phyloP scores from a whole-genome alignment of 1,139 yeast genomes.

The Saccharomyces uvarum region DNA sequence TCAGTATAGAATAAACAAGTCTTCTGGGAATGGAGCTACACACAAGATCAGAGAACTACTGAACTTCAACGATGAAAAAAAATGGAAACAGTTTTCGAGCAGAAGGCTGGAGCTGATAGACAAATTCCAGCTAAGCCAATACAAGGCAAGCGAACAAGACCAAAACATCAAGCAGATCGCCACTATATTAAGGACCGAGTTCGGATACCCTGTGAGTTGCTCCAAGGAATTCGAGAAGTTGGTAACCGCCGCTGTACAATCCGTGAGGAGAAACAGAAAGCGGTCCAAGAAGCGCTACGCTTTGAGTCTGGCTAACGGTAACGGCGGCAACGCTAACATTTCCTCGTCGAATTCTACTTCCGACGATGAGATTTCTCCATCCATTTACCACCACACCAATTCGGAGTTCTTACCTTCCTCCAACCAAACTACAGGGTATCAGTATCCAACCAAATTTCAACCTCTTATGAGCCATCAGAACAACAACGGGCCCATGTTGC shows the following conservation, averaged over 20 bases:
- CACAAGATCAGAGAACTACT: constrained; percentile 66
- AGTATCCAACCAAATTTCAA: neutral
- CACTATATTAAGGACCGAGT: constrained; percentile 63
- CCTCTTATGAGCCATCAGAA: neutral
- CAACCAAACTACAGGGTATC: neutral
- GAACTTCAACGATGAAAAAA: constrained; percentile 68
- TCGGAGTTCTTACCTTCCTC: neutral
- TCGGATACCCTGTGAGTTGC: constrained; percentile 52
- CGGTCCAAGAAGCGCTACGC: constrained; percentile 35
- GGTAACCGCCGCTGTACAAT: constrained; percentile 88
- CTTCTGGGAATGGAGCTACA: constrained; percentile 51
- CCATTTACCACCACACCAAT: neutral
- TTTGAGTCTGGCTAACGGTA: neutral
- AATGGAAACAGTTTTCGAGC: constrained; percentile 86
- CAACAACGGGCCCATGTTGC: neutral
- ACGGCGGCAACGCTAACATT: neutral
- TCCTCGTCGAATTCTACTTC: neutral
- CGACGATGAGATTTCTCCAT: neutral
- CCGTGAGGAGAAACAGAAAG: constrained; percentile 60
- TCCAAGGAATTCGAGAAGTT: constrained; percentile 75
- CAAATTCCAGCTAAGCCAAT: constrained; percentile 61
- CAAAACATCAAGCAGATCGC: constrained; percentile 72
- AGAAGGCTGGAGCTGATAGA: constrained; percentile 83
- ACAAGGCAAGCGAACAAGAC: constrained; percentile 91
- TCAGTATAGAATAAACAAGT: neutral